Evolutionary conservation across 352 stramenopile species (phyloP), one percentile per base, ranked within the genome.

Genomic region (Pythium sp.): DNA sequence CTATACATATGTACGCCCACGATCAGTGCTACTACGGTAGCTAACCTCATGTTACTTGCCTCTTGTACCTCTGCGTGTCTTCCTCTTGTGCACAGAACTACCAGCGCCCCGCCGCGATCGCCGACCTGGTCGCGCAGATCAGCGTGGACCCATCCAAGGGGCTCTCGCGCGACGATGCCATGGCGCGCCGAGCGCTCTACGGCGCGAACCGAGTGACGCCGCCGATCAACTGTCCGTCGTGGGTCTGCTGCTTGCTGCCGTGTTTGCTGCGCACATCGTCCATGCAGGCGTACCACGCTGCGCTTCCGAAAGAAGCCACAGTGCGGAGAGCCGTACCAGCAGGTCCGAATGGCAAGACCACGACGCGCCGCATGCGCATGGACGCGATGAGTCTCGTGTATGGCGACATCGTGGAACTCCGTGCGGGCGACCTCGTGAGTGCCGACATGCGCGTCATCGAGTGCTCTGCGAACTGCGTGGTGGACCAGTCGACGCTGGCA

Each of bases 241-340:
- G 93, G 94, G 72, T 98, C 20, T 99, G 96, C 72, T 97, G 91
- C 67, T 65, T 99, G 62, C 74, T 99, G 58, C 94, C 96, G 8
- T 98, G 94, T 76, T 91, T 99, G 38, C 86, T 97, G 67, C 87
- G 91, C 58, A 92, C 94, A 22, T 70, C 85, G 18, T 93, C 86
- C 55, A 98, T 98, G 92, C 93, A 97, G 75, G 76, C 84, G 49
- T 98, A 97, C 72, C 79, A 89, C 46, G 62, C 73, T 22, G 84
- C 87, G 58, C 78, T 97, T 34, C 92, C 96, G 5, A 87, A 95
- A 20, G 93, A 98, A 73, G 86, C 92, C 20, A 90, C 93, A n/a
- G 91, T 98, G 18, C 71, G 92, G 46, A 82, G 94, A 62, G 71
- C 69, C 28, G 59, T 79, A 3, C 41, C 60, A 15, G 43, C 43